Percentiles rank a stretch among this genome's conserved stretches.
Evolutionary conservation across 768 basidiomycete species (phyloP).

Genomic region (Hortiboletus flavorubellus): DNA sequence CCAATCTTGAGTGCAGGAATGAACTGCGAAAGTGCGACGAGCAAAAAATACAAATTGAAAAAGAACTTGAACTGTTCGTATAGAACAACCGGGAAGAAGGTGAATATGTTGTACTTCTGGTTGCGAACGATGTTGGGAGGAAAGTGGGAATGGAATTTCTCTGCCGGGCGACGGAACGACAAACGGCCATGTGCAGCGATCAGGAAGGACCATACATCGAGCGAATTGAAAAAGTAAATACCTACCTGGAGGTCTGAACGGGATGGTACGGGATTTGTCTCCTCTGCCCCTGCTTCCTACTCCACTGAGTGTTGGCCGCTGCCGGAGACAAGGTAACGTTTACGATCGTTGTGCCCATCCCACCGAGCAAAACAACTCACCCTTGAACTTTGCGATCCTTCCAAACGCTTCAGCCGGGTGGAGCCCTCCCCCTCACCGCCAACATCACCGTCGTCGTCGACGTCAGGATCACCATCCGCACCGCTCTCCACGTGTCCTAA

Average conservation of each 20-base stretch:
- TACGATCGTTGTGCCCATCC: not conserved
- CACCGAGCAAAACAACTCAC: conserved; percentile 11
- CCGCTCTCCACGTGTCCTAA: conserved; percentile 37
- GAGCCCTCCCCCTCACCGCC: conserved; percentile 31
- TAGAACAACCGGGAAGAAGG: conserved; percentile 96
- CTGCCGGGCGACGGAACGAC: conserved; percentile 33
- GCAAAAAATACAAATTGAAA: conserved; percentile 97
- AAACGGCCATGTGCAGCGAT: not conserved
- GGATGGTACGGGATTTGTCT: conserved; percentile 74
- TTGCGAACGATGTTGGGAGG: conserved; percentile 93
- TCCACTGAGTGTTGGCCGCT: conserved; percentile 21
- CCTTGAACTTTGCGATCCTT: conserved; percentile 17
- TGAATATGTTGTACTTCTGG: conserved; percentile 95
- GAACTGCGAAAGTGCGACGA: conserved; percentile 95
- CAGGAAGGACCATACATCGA: not conserved
- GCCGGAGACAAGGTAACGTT: not conserved
- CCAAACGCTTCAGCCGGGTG: conserved; percentile 26
- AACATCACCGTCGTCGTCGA: conserved; percentile 38
- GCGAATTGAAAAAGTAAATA: not conserved
- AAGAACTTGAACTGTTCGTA: conserved; percentile 99
- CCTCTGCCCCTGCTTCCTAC: conserved; percentile 32
- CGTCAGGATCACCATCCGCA: conserved; percentile 35
- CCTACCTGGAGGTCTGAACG: conserved; percentile 71
- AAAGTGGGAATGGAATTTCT: conserved; percentile 66
- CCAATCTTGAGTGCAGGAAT: conserved; percentile 95